A percentile compares a stretch with the other conserved stretches of the same genome.
Conservation (phyloP, 2,329 filamentous ascomycete genomes). For the Aspergillus pseudoglaucus region DNA sequence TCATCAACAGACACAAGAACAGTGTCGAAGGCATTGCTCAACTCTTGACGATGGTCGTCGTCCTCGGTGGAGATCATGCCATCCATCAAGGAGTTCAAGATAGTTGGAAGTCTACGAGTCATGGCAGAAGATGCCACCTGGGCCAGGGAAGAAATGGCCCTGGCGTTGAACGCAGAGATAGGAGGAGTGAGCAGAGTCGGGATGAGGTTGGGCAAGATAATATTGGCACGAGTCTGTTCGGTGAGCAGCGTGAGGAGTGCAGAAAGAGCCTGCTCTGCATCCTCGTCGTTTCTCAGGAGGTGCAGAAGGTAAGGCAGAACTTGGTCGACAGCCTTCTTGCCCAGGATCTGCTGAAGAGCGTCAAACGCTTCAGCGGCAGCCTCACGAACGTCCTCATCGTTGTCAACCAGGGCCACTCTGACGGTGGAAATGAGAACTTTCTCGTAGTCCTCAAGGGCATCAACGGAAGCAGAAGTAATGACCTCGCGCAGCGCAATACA, state of each 20-base stretch:
- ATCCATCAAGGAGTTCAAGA: slow-evolving; percentile 91
- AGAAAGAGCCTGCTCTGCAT: slow-evolving; percentile 86
- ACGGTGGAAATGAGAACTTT: slow-evolving; percentile 93
- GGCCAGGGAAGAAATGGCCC: slow-evolving; percentile 83
- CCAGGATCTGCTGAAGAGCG: slow-evolving; percentile 83
- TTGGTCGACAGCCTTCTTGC: slow-evolving; percentile 91
- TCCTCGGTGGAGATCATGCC: slow-evolving; percentile 72
- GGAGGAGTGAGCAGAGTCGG: slow-evolving; percentile 85
- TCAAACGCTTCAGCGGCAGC: slow-evolving; percentile 97
- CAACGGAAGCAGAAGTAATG: slow-evolving; percentile 78
- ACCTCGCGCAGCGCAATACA: slow-evolving; percentile 93
- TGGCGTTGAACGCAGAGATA: slow-evolving; percentile 91
- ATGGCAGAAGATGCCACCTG: slow-evolving; percentile 86
- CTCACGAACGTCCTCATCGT: slow-evolving; percentile 82
- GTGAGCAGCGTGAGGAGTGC: slow-evolving; percentile 91
- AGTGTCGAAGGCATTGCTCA: slow-evolving; percentile 76
- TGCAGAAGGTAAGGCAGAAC: slow-evolving; percentile 88
- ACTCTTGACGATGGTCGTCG: slow-evolving; percentile 64
- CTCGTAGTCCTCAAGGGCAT: slow-evolving; percentile 88
- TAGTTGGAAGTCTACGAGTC: slow-evolving; percentile 80
- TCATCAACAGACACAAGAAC: slow-evolving; percentile 92
- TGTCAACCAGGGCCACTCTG: slow-evolving; percentile 83
- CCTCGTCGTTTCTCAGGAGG: slow-evolving; percentile 75
- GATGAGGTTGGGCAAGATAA: slow-evolving; percentile 92
- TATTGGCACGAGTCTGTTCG: slow-evolving; percentile 87